Base-by-base conservation (phyloP, 2,329 filamentous ascomycete genomes). In the Elsinoe batatas region DNA sequence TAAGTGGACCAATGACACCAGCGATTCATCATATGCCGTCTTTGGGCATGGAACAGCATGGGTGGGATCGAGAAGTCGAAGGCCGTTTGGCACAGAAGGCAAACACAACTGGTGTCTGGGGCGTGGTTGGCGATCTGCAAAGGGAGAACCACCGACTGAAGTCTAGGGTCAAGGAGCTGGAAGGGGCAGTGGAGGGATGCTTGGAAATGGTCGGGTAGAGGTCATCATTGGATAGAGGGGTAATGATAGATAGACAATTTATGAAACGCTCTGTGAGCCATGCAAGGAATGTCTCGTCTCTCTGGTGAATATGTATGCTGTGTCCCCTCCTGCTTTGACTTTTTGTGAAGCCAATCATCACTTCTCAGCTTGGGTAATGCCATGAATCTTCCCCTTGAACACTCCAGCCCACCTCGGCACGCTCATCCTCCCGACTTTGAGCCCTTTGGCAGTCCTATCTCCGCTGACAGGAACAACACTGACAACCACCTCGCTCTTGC, bases 71-170 rank as follows among this genome's bases (percentile, higher is more conserved):
- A 20, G 15, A 58, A 56, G 55, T 8, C 42, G 55, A 32, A 47
- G 37, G 38, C 11, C 53, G 33, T 50, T 53, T 35, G 55, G 57
- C 10, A 56, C 57, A 22, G 56, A 60, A 42, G 38, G 32, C 30
- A 17, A 20, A 44, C 13, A 35, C 53, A 11, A 54, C 53, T 35
- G 66, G 68, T 18, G 79, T 79, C 0, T 83, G 79, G 78, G 75
- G 72, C 62, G 69, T 76, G 59, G 67, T 79, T 61, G 65, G 75
- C 54, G 66, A 78, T 61, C 65, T 81, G 67, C 68, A 79, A 58
- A 69, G 78, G 49, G 79, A 83, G 66, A 83, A 81, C 59, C 66
- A 69, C 22, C 71, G 70, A 6, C 65, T 83, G 47, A 77, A 79
- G 62, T 67, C 71, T 43, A 70, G 79, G 47, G 70, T 83, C 3